These are phyloP conservation scores for Spatholobus suberectus DNA, from an alignment of 306 rosid genomes.

Conservation along the genomic window DNA sequence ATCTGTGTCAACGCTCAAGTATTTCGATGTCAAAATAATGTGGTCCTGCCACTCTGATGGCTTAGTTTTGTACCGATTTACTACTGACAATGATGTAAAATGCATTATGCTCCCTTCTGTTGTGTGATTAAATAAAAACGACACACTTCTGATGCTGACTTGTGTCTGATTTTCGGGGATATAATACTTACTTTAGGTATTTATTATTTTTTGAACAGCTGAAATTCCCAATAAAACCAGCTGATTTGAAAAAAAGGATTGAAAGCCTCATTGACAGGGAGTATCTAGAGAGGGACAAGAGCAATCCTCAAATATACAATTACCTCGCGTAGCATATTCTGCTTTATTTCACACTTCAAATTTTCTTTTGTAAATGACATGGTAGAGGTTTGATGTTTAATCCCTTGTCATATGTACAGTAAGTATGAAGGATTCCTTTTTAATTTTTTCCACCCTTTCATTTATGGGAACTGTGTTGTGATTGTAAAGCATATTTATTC, in stretches of 20 bases:
- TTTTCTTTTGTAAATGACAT: constrained; percentile 47
- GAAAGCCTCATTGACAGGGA: constrained; percentile 98
- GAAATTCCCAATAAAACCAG: constrained; percentile 93
- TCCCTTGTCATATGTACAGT: constrained; percentile 77
- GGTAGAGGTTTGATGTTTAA: constrained; percentile 48
- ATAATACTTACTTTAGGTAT: constrained; percentile 13
- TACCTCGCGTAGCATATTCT: constrained; percentile 74
- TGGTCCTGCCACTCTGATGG: neutral
- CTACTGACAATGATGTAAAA: constrained; percentile 2
- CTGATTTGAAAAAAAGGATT: constrained; percentile 97
- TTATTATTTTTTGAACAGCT: constrained; percentile 61
- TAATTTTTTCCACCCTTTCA: constrained; percentile 21
- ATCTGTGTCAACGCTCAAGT: neutral
- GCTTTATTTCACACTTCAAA: constrained; percentile 30
- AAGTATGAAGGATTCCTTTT: constrained; percentile 28
- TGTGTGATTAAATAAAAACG: neutral
- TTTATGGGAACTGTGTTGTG: constrained; percentile 48
- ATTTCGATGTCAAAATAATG: constrained; percentile 27
- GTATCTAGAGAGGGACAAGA: constrained; percentile 97
- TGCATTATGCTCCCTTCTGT: neutral
- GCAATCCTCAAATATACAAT: constrained; percentile 97
- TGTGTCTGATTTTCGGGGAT: neutral
- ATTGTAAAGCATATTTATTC: constrained; percentile 58
- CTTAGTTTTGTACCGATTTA: neutral
- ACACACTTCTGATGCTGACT: neutral